Conservation (phyloP, 2,329 filamentous ascomycete genomes). For the Pseudogymnoascus sp. region DNA sequence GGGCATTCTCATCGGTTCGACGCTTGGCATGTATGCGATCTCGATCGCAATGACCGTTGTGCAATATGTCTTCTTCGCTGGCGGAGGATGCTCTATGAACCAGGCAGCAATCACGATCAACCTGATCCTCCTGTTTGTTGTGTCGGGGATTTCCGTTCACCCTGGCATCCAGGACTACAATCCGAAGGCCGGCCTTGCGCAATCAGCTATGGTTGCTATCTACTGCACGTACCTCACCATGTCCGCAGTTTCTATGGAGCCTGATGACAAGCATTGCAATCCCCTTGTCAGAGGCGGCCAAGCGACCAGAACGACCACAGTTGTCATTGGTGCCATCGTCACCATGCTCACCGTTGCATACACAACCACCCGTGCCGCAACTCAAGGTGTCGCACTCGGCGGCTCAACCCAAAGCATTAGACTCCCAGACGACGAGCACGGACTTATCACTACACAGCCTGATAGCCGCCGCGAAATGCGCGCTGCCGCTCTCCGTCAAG, state of each 20-base stretch:
- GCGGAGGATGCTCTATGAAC: constrained; percentile 81
- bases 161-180: constrained; percentile 87
- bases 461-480: constrained; percentile 78
- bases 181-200: constrained; percentile 87
- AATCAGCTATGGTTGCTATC: constrained; percentile 91
- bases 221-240: constrained; percentile 99
- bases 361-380: constrained; percentile 92
- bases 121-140: constrained; percentile 69
- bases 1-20: constrained; percentile 80
- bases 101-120: constrained; percentile 95
- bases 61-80: constrained; percentile 95
- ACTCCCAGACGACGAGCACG: constrained; percentile 72
- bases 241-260: constrained; percentile 98
- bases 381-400: constrained; percentile 73
- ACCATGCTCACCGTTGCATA: constrained; percentile 97
- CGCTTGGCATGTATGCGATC: constrained; percentile 84
- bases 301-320: constrained; percentile 80
- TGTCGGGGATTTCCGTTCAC: constrained; percentile 82
- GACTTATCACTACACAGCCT: constrained; percentile 80
- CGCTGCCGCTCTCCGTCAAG: constrained; percentile 79
- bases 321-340: constrained; percentile 87
- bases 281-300: constrained; percentile 74
- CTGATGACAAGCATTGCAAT: constrained; percentile 90
- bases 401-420: constrained; percentile 53
- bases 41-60: constrained; percentile 91